Percentiles rank a stretch among this genome's conserved stretches.
These are phyloP conservation scores for Stromatinia cepivora DNA, from an alignment of 2,329 filamentous ascomycete species.

Conservation along the genomic window DNA sequence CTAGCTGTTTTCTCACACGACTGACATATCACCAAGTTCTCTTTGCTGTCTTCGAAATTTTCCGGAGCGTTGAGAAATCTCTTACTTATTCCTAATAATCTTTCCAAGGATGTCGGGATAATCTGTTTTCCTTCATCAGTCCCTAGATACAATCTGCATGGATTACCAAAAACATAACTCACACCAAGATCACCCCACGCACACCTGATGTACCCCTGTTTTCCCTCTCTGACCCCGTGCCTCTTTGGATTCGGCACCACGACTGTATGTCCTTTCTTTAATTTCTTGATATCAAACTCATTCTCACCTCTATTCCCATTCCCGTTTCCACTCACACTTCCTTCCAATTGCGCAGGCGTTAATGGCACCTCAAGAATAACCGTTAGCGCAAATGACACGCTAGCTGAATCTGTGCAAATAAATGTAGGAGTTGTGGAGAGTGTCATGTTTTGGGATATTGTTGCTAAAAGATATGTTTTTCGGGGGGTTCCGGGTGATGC, in stretches of 20 bases:
- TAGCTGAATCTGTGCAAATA: constrained; percentile 33
- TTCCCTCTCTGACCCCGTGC: constrained; percentile 33
- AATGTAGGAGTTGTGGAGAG: constrained; percentile 37
- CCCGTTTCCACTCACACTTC: constrained; percentile 8
- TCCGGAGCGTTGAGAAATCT: constrained; percentile 14
- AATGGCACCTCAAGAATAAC: constrained; percentile 26
- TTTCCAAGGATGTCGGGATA: constrained; percentile 33
- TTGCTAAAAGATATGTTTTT: constrained; percentile 33
- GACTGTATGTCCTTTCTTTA: constrained; percentile 34
- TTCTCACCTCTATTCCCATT: constrained; percentile 22
- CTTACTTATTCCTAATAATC: constrained; percentile 29
- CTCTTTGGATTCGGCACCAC: constrained; percentile 28
- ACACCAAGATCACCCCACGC: constrained; percentile 28
- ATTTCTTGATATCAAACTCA: constrained; percentile 30
- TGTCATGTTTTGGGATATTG: constrained; percentile 38
- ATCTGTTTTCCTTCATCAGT: constrained; percentile 28
- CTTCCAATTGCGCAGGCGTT: constrained; percentile 24
- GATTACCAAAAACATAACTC: constrained; percentile 12
- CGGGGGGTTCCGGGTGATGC: constrained; percentile 1
- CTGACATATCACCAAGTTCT: constrained; percentile 28
- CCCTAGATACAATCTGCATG: neutral
- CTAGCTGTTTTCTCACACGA: constrained; percentile 30
- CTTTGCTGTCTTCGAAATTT: neutral
- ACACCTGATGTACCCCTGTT: constrained; percentile 35
- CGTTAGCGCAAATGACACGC: constrained; percentile 33